Evolutionary conservation across 176 grass and related monocot species (phyloP).

Genomic region (Miscanthus lutarioriparius): DNA sequence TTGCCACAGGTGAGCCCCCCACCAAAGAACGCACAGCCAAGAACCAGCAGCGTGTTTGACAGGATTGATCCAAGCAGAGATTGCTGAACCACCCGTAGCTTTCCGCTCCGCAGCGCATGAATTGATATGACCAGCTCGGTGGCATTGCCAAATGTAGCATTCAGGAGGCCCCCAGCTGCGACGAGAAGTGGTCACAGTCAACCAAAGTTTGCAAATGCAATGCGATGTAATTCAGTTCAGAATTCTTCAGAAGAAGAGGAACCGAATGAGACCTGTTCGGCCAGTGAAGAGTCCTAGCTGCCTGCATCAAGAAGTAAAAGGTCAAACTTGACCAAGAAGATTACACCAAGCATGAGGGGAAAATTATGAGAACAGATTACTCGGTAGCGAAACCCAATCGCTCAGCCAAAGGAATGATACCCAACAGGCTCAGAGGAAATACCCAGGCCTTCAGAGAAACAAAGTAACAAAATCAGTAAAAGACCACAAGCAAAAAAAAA

Average conservation of each 20-base stretch:
- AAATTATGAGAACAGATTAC: slow-evolving; percentile 34
- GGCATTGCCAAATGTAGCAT: slow-evolving; percentile 82
- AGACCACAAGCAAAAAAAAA: background rate
- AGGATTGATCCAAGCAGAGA: slow-evolving; percentile 77
- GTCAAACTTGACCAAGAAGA: slow-evolving; percentile 25
- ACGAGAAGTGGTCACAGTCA: slow-evolving; percentile 13
- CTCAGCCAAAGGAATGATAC: slow-evolving; percentile 84
- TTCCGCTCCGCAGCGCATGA: slow-evolving; percentile 56
- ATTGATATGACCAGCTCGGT: slow-evolving; percentile 88
- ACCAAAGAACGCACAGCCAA: slow-evolving; percentile 72
- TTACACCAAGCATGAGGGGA: background rate
- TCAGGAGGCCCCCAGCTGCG: slow-evolving; percentile 62
- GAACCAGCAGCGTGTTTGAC: slow-evolving; percentile 77
- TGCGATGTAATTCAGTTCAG: slow-evolving; percentile 7
- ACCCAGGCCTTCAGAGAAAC: slow-evolving; percentile 59
- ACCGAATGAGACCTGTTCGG: slow-evolving; percentile 58
- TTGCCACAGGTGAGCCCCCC: slow-evolving; percentile 63
- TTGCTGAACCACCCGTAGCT: slow-evolving; percentile 69
- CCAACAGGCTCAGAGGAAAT: slow-evolving; percentile 66
- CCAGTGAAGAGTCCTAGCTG: slow-evolving; percentile 75
- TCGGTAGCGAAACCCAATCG: slow-evolving; percentile 69
- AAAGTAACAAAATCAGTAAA: background rate
- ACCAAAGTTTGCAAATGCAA: background rate
- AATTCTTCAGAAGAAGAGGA: slow-evolving; percentile 33
- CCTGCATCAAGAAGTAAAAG: slow-evolving; percentile 40